Evolutionary conservation across 805 yeast species (phyloP), one percentile per base, ranked within the genome.

Genomic region (Yarrowia hollandica): DNA sequence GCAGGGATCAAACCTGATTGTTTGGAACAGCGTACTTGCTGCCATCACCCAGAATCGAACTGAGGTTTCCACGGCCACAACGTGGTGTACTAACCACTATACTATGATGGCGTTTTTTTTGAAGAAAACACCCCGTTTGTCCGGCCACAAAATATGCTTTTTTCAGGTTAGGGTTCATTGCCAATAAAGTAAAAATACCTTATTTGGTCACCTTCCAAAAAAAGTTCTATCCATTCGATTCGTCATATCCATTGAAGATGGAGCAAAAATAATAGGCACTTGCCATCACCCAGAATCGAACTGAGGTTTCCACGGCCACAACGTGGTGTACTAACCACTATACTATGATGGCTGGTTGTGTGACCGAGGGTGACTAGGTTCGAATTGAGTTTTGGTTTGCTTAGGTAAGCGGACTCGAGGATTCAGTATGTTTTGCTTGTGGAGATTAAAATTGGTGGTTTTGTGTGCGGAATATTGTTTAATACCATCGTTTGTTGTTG

Each of bases 241-340:
- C 4, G 4, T 23, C 21, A 25, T 41, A 5, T 23, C 19, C 9
- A 14, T 3, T 14, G 14, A 15, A 12, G n/a, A 9, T 15, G 19
- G 15, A 16, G 46, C 46, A 41, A 41, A 41, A 41, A 41, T n/a
- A 23, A 41, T 41, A 25, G 31, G 46, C 46, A 16, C 30, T n/a
- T 79, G 82, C 82, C 82, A 80, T 74, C 74, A 75, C 82, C 82
- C 77, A 79, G 82, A 79, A 79, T 79, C 82, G 83, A 79, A 79
- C 82, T 79, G 77, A 82, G 82, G 82, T 79, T 76, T 79, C 78
- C 42, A 35, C 82, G 79, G 82, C 82, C 82, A 79, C 82, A 79
- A 79, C 78, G 82, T 77, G 71, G 78, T 79, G 82, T 79, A 79
- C 82, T 79, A 71, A 79, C 83, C 83, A 79, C 83, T 79, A 79